Evolutionary conservation across 345 rosid genomes (phyloP).

Genomic region (Conringia planisiliqua): DNA sequence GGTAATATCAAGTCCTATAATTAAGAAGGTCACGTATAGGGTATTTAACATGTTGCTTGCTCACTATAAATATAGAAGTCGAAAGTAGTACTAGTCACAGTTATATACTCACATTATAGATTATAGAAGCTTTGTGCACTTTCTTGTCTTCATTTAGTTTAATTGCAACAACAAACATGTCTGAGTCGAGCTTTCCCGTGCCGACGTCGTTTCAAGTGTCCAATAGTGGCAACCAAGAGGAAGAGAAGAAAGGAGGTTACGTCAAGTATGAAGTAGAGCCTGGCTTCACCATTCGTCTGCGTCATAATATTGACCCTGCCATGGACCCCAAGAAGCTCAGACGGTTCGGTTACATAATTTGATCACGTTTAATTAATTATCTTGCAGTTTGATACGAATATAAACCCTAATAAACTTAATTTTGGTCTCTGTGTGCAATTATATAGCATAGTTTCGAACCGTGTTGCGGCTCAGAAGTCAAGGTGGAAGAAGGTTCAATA

Average conservation of each 20-base stretch:
- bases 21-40: neutral
- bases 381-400: neutral
- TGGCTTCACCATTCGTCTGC: slow-evolving; percentile 8
- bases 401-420: neutral
- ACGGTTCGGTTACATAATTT: slow-evolving; percentile 11
- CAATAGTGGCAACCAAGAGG: neutral
- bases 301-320: slow-evolving; percentile 3
- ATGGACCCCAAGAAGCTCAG: slow-evolving; percentile 22
- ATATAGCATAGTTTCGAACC: slow-evolving; percentile 17
- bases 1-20: neutral
- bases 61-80: neutral
- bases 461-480: slow-evolving; percentile 24
- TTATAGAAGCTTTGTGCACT: neutral
- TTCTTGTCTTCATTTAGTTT: neutral
- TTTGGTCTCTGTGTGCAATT: neutral
- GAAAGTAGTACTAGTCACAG: neutral
- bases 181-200: neutral
- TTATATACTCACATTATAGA: neutral
- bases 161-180: neutral
- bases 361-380: neutral
- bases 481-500: slow-evolving; percentile 18
- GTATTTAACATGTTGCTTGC: neutral
- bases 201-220: neutral
- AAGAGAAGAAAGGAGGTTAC: slow-evolving; percentile 3
- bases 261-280: slow-evolving; percentile 14